A percentile compares a stretch with the other conserved stretches of the same genome.
Evolutionary conservation across 108 stramenopile species (phyloP).

Genomic region (Parietichytrium sp.): DNA sequence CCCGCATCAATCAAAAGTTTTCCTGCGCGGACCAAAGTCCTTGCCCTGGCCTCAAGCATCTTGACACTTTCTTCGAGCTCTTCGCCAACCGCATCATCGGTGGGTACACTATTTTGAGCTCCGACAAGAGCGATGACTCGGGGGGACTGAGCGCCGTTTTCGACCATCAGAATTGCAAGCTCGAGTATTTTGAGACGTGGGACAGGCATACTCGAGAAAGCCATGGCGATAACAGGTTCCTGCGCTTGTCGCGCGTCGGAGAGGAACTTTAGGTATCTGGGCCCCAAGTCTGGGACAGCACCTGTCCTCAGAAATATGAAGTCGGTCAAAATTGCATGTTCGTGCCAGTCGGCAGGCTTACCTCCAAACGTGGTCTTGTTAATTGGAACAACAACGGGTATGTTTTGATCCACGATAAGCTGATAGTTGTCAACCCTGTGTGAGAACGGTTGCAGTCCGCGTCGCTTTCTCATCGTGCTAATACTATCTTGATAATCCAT

Average conservation of each 20-base stretch:
- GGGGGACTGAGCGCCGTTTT: not conserved
- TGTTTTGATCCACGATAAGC: not conserved
- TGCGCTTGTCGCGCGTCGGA: not conserved
- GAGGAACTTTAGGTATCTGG: not conserved
- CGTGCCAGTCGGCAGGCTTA: slow-evolving; percentile 6
- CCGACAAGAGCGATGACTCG: slow-evolving; percentile 30
- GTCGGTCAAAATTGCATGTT: slow-evolving; percentile 1
- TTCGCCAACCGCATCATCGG: not conserved
- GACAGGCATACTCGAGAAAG: slow-evolving; percentile 25
- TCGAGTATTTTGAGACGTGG: not conserved
- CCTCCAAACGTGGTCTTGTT: slow-evolving; percentile 25
- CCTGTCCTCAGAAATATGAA: slow-evolving; percentile 22
- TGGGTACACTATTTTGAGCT: not conserved
- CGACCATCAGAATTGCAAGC: slow-evolving; percentile 27
- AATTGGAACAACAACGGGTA: slow-evolving; percentile 7
- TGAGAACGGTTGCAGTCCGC: not conserved
- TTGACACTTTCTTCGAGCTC: not conserved
- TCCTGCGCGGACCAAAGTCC: not conserved
- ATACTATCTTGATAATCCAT: not conserved
- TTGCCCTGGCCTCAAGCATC: not conserved
- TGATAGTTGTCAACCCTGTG: not conserved
- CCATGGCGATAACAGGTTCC: not conserved
- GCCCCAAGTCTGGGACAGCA: not conserved
- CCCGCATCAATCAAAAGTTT: not conserved
- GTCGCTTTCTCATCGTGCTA: not conserved